A percentile compares a stretch with the other conserved stretches of the same genome.
These are phyloP conservation scores for Claviceps quebecensis DNA, from an alignment of 2,329 filamentous ascomycete genomes.

Conservation along the genomic window DNA sequence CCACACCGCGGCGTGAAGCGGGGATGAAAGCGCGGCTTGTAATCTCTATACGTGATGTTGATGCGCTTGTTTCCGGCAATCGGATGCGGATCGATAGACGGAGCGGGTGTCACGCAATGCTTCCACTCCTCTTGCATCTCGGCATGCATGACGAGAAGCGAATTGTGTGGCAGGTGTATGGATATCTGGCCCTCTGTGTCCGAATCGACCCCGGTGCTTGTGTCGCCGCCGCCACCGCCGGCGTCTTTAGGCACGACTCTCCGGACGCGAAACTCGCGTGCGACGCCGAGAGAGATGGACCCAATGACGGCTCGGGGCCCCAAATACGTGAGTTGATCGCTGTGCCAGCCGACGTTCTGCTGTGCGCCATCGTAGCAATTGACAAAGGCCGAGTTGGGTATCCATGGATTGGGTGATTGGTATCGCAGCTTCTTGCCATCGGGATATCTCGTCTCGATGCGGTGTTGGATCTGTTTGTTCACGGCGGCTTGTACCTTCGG, in stretches of 20 bases:
- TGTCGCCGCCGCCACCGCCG: constrained; percentile 8
- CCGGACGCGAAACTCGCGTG: constrained; percentile 84
- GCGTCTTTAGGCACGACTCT: constrained; percentile 50
- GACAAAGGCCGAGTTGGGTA: constrained; percentile 80
- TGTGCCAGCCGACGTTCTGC: constrained; percentile 82
- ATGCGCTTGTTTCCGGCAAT: constrained; percentile 68
- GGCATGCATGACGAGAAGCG: constrained; percentile 86
- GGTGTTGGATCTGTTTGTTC: constrained; percentile 58
- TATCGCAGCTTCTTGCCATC: constrained; percentile 59
- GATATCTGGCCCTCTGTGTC: constrained; percentile 75
- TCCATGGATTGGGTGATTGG: constrained; percentile 62
- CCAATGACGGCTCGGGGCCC: constrained; percentile 82
- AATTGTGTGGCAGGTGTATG: constrained; percentile 90
- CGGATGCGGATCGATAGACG: constrained; percentile 71
- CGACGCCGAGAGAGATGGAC: constrained; percentile 77
- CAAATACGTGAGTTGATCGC: constrained; percentile 84
- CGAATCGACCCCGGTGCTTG: constrained; percentile 27
- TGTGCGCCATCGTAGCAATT: constrained; percentile 80
- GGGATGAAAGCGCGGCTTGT: constrained; percentile 64
- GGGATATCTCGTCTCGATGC: constrained; percentile 56
- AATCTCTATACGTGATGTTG: constrained; percentile 89
- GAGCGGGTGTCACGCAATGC: constrained; percentile 64
- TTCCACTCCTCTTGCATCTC: constrained; percentile 98
- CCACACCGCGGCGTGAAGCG: constrained; percentile 62
- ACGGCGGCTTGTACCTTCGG: constrained; percentile 59